phyloP scores from a whole-genome alignment of 2,329 filamentous ascomycete species.

The Claviceps spartinae region DNA sequence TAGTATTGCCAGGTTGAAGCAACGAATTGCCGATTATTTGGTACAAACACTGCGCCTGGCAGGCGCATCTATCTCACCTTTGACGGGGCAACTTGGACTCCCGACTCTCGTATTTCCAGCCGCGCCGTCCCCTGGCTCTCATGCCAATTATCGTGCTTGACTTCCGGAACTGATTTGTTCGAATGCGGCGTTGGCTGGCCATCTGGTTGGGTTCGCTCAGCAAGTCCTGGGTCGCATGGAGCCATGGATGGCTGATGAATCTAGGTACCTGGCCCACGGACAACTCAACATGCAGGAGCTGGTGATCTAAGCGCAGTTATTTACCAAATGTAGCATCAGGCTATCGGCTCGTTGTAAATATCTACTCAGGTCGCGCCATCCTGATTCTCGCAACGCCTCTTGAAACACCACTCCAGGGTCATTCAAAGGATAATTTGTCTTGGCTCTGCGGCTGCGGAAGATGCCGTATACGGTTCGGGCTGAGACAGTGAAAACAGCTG shows the following conservation, averaged over 20 bases:
- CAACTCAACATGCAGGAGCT: conserved; percentile 11
- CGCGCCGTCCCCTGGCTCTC: conserved; percentile 9
- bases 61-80: neutral
- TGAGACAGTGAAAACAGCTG: conserved; percentile 10
- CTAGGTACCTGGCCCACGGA: neutral
- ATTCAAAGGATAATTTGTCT: neutral
- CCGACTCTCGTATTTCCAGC: conserved; percentile 10
- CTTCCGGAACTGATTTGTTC: conserved; percentile 10
- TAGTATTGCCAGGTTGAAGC: neutral
- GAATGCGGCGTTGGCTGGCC: conserved; percentile 11
- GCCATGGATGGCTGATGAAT: neutral
- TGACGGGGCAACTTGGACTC: neutral
- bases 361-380: conserved; percentile 18
- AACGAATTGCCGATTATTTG: too few species aligned
- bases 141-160: conserved; percentile 17
- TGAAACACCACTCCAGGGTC: conserved; percentile 10
- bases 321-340: conserved; percentile 14
- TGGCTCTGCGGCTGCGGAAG: neutral
- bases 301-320: conserved; percentile 7
- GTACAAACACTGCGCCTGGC: neutral
- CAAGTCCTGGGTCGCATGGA: conserved; percentile 14
- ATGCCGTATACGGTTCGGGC: conserved; percentile 1
- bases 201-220: conserved; percentile 7
- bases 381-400: conserved; percentile 8
- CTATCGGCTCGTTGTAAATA: conserved; percentile 17